Percentiles rank a stretch among this genome's conserved stretches.
Conservation (phyloP, 1,284 basidiomycete genomes). For the Lentinus polychrous region DNA sequence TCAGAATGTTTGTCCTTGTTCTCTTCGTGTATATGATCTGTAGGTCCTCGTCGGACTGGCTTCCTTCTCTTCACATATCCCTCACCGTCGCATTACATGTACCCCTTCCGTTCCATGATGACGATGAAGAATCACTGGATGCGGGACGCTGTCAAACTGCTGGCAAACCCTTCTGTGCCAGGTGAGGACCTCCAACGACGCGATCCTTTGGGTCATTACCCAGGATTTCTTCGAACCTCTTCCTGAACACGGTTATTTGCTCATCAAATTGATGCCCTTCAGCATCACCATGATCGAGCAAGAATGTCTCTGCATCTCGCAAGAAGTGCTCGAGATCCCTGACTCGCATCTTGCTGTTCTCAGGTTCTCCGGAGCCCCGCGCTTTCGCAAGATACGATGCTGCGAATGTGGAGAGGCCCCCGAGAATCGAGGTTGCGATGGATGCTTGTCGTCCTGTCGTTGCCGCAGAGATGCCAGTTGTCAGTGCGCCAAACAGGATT, state of each 20-base stretch:
- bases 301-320: conserved; percentile 48
- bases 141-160: no score
- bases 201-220: conserved; percentile 13
- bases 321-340: conserved; percentile 61
- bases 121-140: no score
- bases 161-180: no score
- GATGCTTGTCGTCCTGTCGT: conserved; percentile 27
- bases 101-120: no score
- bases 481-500: conserved; percentile 59
- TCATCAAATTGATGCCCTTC: conserved; percentile 18
- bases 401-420: conserved; percentile 55
- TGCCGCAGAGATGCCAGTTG: conserved; percentile 55
- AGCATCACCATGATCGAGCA: conserved; percentile 48
- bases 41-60: no score
- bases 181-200: not conserved
- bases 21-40: no score
- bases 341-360: conserved; percentile 42
- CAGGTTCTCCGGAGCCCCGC: conserved; percentile 62
- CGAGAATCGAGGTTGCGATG: conserved; percentile 28
- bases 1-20: no score
- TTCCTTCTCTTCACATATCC: no score
- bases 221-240: conserved; percentile 28
- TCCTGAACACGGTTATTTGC: conserved; percentile 21
- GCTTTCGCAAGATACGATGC: conserved; percentile 65
- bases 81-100: no score